Evolutionary conservation across 345 rosid genomes (phyloP).

Genomic region (Acer negundo): DNA sequence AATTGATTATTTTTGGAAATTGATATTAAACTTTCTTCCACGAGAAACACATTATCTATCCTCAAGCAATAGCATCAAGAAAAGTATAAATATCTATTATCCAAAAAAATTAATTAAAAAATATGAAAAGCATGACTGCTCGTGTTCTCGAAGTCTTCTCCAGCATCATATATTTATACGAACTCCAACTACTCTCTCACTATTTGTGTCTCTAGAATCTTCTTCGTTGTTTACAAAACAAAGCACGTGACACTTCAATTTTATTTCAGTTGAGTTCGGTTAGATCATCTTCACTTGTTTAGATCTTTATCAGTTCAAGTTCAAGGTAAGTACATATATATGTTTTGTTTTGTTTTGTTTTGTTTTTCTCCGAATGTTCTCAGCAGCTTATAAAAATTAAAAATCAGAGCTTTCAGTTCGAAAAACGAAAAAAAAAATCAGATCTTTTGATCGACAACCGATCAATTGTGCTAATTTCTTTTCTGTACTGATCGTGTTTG

Average conservation of each 20-base stretch:
- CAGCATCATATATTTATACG: neutral
- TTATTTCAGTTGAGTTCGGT: neutral
- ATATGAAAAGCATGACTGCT: neutral
- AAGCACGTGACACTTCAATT: neutral
- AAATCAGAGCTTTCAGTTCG: neutral
- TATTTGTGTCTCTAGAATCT: slow-evolving; percentile 29
- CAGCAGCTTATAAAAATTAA: neutral
- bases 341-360: neutral
- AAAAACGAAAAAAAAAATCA: neutral
- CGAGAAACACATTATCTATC: neutral
- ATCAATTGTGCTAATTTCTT: too few species aligned
- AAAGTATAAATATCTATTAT: neutral
- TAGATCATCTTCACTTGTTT: neutral
- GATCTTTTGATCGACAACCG: neutral
- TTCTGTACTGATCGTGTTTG: neutral
- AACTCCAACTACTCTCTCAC: neutral
- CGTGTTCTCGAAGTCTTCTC: neutral
- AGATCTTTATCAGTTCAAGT: neutral
- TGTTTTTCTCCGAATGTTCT: neutral
- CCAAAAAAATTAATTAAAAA: neutral
- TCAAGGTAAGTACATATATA: neutral
- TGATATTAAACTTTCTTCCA: neutral
- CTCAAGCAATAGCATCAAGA: neutral
- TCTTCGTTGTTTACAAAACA: slow-evolving; percentile 29
- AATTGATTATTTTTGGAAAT: too few species aligned